phyloP scores from a whole-genome alignment of 345 rosid species.

The Gossypium rotundifolium region DNA sequence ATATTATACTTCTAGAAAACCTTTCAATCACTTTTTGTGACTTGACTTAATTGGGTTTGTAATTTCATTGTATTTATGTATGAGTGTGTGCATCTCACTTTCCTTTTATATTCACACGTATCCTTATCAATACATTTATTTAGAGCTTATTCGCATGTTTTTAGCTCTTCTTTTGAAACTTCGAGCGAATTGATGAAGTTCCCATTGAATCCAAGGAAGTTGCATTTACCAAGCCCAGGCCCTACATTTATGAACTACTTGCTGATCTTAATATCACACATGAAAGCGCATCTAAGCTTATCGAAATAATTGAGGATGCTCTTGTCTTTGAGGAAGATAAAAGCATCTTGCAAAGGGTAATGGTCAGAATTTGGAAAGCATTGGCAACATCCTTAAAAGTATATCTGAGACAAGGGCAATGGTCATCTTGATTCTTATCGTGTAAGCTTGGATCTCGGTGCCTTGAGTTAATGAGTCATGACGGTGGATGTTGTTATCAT shows the following conservation, averaged over 20 bases:
- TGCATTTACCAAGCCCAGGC: slow-evolving; percentile 91
- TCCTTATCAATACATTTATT: not conserved
- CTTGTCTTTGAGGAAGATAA: too few relatives aligned
- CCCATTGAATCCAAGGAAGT: slow-evolving; percentile 68
- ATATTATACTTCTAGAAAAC: slow-evolving; percentile 10
- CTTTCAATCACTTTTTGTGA: slow-evolving; percentile 6
- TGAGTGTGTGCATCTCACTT: not conserved
- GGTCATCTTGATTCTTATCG: too few relatives aligned
- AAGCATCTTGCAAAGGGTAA: too few relatives aligned
- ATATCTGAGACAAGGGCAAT: too few relatives aligned
- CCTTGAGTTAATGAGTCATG: too few relatives aligned
- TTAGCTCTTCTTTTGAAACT: slow-evolving; percentile 89
- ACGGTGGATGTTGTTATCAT: too few relatives aligned
- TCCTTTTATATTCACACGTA: not conserved
- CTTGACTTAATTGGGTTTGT: not conserved
- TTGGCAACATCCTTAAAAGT: too few relatives aligned
- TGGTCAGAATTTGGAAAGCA: too few relatives aligned
- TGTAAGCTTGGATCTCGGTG: too few relatives aligned
- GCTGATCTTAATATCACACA: slow-evolving; percentile 72
- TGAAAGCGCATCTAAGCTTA: slow-evolving; percentile 69
- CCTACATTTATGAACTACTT: slow-evolving; percentile 77
- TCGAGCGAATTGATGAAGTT: slow-evolving; percentile 74
- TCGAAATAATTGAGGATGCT: slow-evolving; percentile 67
- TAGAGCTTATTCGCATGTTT: slow-evolving; percentile 6
- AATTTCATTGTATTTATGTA: not conserved